Evolutionary conservation across 1,284 basidiomycete species (phyloP), one percentile per base, ranked within the genome.

Genomic region (Sporisorium scitamineum): DNA sequence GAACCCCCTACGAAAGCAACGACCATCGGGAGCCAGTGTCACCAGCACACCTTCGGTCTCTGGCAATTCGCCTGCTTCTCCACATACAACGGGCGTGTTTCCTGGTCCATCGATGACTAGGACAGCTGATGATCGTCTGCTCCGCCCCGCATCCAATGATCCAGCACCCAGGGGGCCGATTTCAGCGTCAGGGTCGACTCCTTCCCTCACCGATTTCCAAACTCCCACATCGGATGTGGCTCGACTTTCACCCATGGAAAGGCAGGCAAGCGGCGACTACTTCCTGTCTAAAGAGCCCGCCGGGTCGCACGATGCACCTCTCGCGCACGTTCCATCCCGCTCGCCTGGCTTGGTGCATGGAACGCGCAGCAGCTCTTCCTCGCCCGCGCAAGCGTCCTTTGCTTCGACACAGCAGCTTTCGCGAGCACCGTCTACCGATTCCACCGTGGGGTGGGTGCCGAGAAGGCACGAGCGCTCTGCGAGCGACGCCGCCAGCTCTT

Each of bases 1-100:
- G 56, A 76, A 76, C 50, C 74, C 74, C 13, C 56, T 76, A 2
- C 74, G 74, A 13, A 72, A 63, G 18, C 70, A 72, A n/a, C 50
- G 65, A 27, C 73, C 73, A 7, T 61, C 71, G 5, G 55, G 20
- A 18, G 51, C 63, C 20, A 71, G 69, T 39, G 55, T 50, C 34
- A 31, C 32, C 32, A 44, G 45, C 24, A 65, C 69, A 6, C 69
- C 69, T 7, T 66, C 55, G 5, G 18, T 55, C 14, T 50, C 63
- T n/a, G 61, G 55, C 32, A 54, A 71, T 44, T 71, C 69, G 5
- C 69, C 69, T 13, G 45, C 51, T 14, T 61, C 69, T 7, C 34
- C 41, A 13, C 54, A 66, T n/a, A 57, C 54, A 1, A 54, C n/a
- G 18, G 65, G 65, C 34, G 50, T 59, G 26, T 57, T 64, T n/a